phyloP scores from a whole-genome alignment of 768 basidiomycete species.

The Tephrocybe sp. region DNA sequence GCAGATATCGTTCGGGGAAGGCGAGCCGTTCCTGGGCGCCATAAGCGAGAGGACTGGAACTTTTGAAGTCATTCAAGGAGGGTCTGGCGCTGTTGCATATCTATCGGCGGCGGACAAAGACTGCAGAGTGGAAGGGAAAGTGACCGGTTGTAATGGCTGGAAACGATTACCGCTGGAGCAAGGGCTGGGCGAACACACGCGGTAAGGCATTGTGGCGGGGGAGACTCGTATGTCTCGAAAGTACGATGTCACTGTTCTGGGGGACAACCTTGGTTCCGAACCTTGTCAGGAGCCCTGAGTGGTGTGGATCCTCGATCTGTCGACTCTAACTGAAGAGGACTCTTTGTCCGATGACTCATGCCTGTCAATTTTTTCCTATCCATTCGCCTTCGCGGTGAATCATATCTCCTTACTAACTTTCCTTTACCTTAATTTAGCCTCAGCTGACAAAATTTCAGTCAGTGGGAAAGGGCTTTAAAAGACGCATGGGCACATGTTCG shows the following conservation, averaged over 20 bases:
- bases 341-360: conserved; percentile 22
- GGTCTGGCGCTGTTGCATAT: conserved; percentile 4
- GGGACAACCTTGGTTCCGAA: conserved; percentile 13
- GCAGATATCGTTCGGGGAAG: conserved; percentile 18
- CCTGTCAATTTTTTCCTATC: conserved; percentile 22
- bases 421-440: no score
- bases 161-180: conserved; percentile 34
- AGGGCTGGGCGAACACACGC: conserved; percentile 32
- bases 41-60: conserved; percentile 22
- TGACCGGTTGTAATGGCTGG: conserved; percentile 31
- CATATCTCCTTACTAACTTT: no score
- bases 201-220: conserved; percentile 37
- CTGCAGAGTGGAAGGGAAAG: conserved; percentile 23
- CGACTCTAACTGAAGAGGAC: conserved; percentile 16
- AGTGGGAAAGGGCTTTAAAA: no score
- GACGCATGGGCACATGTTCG: no score
- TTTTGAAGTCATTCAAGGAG: conserved; percentile 1
- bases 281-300: conserved; percentile 9
- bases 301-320: conserved; percentile 11
- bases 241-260: conserved; percentile 23
- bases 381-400: conserved; percentile 22
- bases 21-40: conserved; percentile 32
- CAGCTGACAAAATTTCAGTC: no score
- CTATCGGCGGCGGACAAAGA: conserved; percentile 10
- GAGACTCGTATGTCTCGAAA: conserved; percentile 42